Conservation (phyloP, 1,284 basidiomycete species). For the Schizopora paradoxa region DNA sequence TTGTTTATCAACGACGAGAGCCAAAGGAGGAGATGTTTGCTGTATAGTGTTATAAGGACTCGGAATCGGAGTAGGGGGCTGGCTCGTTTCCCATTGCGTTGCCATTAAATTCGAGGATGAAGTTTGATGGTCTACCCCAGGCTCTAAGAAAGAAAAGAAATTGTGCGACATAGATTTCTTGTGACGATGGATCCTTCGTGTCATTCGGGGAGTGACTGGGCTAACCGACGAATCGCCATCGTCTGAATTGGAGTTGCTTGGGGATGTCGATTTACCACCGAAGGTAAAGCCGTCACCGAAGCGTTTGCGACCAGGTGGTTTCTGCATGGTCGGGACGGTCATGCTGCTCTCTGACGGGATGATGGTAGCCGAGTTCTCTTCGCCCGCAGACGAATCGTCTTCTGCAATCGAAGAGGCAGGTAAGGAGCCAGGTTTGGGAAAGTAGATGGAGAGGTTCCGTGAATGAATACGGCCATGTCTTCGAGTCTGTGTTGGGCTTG, state of each 20-base stretch:
- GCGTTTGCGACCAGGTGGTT: constrained; percentile 30
- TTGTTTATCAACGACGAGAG: constrained; percentile 3
- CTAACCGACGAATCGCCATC: constrained; percentile 23
- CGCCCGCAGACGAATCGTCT: constrained; percentile 47
- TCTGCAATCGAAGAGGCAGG: constrained; percentile 59
- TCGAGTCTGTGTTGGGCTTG: constrained; percentile 34
- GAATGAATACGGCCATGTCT: constrained; percentile 69
- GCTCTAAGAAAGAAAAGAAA: constrained; percentile 85
- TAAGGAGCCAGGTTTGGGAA: constrained; percentile 73
- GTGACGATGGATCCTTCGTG: constrained; percentile 81
- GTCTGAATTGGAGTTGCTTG: constrained; percentile 23
- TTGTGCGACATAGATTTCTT: constrained; percentile 92
- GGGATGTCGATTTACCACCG: constrained; percentile 35
- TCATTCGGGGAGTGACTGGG: constrained; percentile 33
- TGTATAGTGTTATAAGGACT: constrained; percentile 13
- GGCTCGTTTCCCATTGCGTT: constrained; percentile 24
- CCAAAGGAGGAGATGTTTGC: constrained; percentile 7
- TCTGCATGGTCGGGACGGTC: constrained; percentile 27
- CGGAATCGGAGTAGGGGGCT: constrained; percentile 22
- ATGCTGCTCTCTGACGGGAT: constrained; percentile 35
- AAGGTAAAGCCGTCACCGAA: constrained; percentile 65
- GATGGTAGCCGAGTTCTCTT: constrained; percentile 44
- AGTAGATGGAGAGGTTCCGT: constrained; percentile 86
- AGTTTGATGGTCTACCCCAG: constrained; percentile 31
- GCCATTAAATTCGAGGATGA: constrained; percentile 18